A percentile compares a stretch with the other conserved stretches of the same genome.
These are phyloP conservation scores for Cornus controversa DNA, from an alignment of 148 eudicot genomes.

Conservation along the genomic window DNA sequence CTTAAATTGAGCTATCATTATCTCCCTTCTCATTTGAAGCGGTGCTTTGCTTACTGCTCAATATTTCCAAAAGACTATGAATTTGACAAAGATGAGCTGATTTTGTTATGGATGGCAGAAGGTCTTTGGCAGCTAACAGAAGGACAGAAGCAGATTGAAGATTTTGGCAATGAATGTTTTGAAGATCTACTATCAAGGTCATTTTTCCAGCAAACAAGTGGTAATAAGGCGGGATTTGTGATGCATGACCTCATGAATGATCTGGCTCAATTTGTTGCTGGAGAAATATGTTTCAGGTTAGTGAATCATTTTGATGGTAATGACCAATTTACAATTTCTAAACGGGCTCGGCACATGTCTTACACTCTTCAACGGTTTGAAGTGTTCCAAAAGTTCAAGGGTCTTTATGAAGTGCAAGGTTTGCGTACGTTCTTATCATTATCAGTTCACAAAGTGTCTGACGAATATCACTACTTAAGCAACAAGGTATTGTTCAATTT, in stretches of 20 bases:
- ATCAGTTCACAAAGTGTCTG: no score
- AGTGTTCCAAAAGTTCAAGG: not conserved
- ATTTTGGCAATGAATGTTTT: not conserved
- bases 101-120: conserved; percentile 10
- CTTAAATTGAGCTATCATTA: conserved; percentile 13
- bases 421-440: no score
- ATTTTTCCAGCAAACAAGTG: not conserved
- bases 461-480: no score
- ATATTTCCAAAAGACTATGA: not conserved
- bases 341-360: not conserved
- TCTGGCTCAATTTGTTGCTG: not conserved
- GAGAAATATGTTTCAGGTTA: not conserved
- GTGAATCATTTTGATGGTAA: not conserved
- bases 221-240: not conserved
- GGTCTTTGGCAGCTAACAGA: not conserved
- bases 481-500: no score
- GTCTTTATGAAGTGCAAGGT: not conserved
- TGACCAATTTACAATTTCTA: not conserved
- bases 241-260: conserved; percentile 5
- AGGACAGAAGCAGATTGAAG: not conserved
- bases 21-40: not conserved
- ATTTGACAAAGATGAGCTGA: not conserved
- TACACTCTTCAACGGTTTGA: not conserved
- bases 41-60: conserved; percentile 6
- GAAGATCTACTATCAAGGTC: not conserved